Evolutionary conservation across 805 yeast species (phyloP).

Genomic region (Teunomyces kruisii): DNA sequence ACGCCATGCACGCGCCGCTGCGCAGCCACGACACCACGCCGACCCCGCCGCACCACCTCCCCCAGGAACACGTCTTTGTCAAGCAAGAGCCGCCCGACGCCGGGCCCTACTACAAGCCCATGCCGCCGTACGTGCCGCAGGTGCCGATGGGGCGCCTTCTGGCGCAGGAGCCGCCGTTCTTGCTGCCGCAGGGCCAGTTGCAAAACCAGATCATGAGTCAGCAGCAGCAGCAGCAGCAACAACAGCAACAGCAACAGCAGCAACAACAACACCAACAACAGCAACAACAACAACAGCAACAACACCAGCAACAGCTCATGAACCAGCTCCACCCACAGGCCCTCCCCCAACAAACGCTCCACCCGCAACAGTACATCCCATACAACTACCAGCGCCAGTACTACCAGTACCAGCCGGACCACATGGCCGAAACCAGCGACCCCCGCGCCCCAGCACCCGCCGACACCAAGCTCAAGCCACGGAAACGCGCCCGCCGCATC

Average conservation of each 20-base stretch:
- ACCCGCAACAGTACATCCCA: background rate
- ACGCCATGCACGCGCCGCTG: constrained; percentile 5
- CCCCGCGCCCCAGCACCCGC: background rate
- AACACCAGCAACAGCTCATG: constrained; percentile 3
- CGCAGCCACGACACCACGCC: constrained; percentile 5
- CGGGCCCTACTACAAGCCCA: constrained; percentile 9
- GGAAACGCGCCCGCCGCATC: constrained; percentile 28
- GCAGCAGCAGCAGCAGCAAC: constrained; percentile 7
- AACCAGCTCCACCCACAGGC: constrained; percentile 5
- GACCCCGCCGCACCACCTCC: background rate
- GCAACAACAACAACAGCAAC: constrained; percentile 4
- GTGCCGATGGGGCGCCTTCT: too few relatives aligned
- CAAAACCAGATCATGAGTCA: background rate
- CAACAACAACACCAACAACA: constrained; percentile 2
- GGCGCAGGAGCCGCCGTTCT: too few relatives aligned
- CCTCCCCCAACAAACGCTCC: too few relatives aligned
- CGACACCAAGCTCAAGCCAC: background rate
- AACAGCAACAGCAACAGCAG: constrained; percentile 2
- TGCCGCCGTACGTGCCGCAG: background rate
- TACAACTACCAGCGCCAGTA: background rate
- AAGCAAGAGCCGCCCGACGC: constrained; percentile 27
- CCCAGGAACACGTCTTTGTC: constrained; percentile 1
- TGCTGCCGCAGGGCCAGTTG: too few relatives aligned
- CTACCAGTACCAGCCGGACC: background rate
- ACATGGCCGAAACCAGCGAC: too few relatives aligned